These are phyloP conservation scores for Fusarium falciforme DNA, from an alignment of 2,329 filamentous ascomycete species.

Conservation along the genomic window DNA sequence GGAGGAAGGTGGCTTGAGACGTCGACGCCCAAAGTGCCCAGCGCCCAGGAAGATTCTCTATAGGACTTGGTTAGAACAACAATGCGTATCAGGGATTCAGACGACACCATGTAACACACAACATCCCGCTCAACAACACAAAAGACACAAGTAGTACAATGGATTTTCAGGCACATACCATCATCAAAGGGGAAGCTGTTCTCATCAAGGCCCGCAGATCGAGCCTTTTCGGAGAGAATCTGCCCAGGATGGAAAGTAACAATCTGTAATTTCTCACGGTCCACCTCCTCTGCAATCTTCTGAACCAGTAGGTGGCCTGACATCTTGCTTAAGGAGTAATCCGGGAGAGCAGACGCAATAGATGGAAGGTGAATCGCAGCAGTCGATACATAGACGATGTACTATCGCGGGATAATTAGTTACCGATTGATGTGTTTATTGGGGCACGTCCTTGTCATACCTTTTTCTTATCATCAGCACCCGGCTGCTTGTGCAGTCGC, in stretches of 20 bases:
- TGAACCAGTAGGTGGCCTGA: neutral
- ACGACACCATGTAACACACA: neutral
- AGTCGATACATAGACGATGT: neutral
- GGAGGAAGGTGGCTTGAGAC: neutral
- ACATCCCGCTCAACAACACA: neutral
- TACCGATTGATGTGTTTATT: neutral
- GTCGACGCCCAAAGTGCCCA: neutral
- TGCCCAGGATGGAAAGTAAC: neutral
- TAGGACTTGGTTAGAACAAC: neutral
- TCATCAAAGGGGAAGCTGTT: neutral
- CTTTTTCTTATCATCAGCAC: neutral
- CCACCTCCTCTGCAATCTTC: neutral
- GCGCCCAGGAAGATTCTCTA: neutral
- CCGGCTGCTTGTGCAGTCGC: neutral
- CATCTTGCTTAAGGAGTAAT: neutral
- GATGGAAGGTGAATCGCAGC: neutral
- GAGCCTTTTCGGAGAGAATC: neutral
- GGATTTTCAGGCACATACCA: neutral
- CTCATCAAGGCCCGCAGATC: neutral
- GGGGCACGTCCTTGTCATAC: neutral
- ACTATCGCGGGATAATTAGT: neutral
- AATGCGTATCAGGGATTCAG: no score
- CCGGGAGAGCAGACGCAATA: neutral
- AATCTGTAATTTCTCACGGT: neutral
- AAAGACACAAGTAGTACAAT: neutral